These are phyloP conservation scores for Condylostoma magnum DNA, from an alignment of 169 alveolate species.

Conservation along the genomic window DNA sequence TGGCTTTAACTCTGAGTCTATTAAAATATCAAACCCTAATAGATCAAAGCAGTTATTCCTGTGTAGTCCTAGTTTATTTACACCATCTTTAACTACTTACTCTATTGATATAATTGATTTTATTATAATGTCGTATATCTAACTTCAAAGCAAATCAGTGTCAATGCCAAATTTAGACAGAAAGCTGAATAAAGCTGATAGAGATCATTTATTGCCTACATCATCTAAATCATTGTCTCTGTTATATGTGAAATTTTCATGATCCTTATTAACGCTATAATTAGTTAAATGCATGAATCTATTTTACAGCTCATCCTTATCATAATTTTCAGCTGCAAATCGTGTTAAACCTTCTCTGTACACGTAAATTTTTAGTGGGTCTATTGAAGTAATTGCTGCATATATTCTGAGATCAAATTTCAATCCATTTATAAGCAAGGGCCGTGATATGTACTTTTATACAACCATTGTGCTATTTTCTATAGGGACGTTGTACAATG, in stretches of 20 bases:
- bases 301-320: constrained; percentile 38
- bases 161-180: constrained; percentile 47
- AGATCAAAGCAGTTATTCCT: constrained; percentile 22
- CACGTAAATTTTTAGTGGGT: constrained; percentile 71
- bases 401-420: constrained; percentile 58
- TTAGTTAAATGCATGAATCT: constrained; percentile 77
- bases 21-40: constrained; percentile 50
- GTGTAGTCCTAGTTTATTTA: constrained; percentile 34
- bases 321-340: constrained; percentile 66
- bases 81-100: constrained; percentile 54
- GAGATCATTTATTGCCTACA: constrained; percentile 62
- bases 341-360: constrained; percentile 81
- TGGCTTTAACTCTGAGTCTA: constrained; percentile 65
- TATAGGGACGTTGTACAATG: constrained; percentile 43
- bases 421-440: constrained; percentile 48
- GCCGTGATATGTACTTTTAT: constrained; percentile 50
- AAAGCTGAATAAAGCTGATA: constrained; percentile 50
- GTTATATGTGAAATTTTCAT: constrained; percentile 60
- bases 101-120: constrained; percentile 60
- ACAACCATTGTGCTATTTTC: constrained; percentile 19
- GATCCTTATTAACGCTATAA: constrained; percentile 70
- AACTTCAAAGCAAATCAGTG: constrained; percentile 51
- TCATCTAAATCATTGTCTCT: constrained; percentile 58
- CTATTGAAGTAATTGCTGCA: constrained; percentile 45
- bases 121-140: constrained; percentile 65